Evolutionary conservation across 768 basidiomycete genomes (phyloP).

Genomic region (Plicaturopsis crispa): DNA sequence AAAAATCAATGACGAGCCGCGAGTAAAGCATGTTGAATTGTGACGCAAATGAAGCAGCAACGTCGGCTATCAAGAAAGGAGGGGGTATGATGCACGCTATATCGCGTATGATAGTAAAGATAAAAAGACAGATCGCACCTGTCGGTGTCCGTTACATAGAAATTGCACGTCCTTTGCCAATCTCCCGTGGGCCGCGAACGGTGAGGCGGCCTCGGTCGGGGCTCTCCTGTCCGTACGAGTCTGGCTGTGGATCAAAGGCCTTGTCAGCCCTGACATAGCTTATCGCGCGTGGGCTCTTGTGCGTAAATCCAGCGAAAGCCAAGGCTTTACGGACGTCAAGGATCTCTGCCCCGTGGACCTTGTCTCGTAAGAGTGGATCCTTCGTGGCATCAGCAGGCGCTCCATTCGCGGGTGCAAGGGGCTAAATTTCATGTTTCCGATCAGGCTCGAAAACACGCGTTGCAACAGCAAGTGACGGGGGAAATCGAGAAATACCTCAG

Average conservation of each 20-base stretch:
- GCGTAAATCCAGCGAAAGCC: conserved; percentile 88
- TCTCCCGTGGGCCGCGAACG: conserved; percentile 51
- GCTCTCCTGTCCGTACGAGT: conserved; percentile 38
- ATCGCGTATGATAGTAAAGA: too few relatives aligned
- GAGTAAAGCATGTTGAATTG: too few relatives aligned
- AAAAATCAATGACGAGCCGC: too few relatives aligned
- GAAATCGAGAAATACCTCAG: conserved; percentile 54
- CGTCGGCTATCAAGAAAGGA: too few relatives aligned
- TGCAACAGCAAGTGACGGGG: conserved; percentile 15
- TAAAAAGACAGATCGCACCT: too few relatives aligned
- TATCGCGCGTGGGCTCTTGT: conserved; percentile 79
- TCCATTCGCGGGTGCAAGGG: conserved; percentile 84
- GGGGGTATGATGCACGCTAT: too few relatives aligned
- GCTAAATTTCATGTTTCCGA: conserved; percentile 45
- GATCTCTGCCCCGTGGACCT: conserved; percentile 78
- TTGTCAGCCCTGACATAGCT: conserved; percentile 71
- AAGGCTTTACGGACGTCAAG: conserved; percentile 86
- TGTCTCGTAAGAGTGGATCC: conserved; percentile 84
- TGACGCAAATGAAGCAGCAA: too few relatives aligned
- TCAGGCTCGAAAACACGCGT: not conserved
- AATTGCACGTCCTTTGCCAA: conserved; percentile 73
- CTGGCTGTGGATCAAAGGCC: conserved; percentile 53
- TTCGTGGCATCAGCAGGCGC: conserved; percentile 77
- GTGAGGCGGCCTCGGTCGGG: conserved; percentile 58
- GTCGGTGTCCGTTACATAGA: conserved; percentile 70